Evolutionary conservation across 305 asterid genomes (phyloP).

Genomic region (Solanum hybrid): DNA sequence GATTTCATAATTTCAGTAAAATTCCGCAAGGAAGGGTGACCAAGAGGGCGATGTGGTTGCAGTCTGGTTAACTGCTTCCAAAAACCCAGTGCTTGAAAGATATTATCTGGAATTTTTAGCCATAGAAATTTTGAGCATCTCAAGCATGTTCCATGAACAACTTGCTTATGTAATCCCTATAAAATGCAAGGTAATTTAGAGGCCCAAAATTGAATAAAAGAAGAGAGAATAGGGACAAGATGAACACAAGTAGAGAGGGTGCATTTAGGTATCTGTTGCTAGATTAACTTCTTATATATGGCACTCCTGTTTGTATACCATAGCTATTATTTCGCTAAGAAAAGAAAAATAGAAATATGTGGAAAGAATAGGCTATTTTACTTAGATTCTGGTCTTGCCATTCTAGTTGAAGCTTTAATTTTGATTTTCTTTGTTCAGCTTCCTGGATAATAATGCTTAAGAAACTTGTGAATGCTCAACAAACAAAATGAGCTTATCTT

Average conservation of each 20-base stretch:
- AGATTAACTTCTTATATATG: neutral
- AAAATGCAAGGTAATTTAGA: neutral
- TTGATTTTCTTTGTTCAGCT: neutral
- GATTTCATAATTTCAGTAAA: neutral
- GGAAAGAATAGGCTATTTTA: neutral
- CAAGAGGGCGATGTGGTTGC: too few relatives aligned
- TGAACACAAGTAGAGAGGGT: neutral
- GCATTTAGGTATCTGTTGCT: neutral
- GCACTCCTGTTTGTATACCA: neutral
- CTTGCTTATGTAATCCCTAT: neutral
- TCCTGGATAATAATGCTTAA: neutral
- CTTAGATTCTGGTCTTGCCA: neutral
- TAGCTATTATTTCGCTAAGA: neutral
- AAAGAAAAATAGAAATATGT: neutral
- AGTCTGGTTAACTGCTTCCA: too few relatives aligned
- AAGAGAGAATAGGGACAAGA: neutral
- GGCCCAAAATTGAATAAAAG: neutral
- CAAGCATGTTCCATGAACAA: neutral
- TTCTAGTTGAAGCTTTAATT: neutral
- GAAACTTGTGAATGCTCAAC: neutral
- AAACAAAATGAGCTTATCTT: neutral
- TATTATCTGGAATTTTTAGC: neutral
- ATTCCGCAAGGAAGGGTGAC: too few relatives aligned
- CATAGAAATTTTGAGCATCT: neutral
- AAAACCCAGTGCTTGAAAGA: neutral